These are phyloP conservation scores for Ophiostoma populinum DNA, from an alignment of 2,329 filamentous ascomycete genomes.

Conservation along the genomic window DNA sequence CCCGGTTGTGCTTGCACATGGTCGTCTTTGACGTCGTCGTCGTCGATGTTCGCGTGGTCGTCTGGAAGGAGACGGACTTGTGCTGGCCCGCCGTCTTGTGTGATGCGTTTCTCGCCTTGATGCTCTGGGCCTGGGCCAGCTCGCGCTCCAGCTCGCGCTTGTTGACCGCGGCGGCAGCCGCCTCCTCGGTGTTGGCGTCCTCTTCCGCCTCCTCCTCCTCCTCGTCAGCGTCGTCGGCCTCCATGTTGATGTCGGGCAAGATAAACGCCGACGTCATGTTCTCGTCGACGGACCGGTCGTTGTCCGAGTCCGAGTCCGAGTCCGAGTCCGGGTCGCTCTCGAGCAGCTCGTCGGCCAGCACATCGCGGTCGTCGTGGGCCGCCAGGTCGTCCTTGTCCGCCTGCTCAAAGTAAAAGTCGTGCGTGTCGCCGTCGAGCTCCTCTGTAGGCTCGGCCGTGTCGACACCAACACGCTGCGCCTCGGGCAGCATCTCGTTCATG, in stretches of 20 bases:
- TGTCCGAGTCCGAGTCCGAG: slow-evolving; percentile 4
- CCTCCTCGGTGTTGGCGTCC: background rate
- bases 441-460: slow-evolving; percentile 2
- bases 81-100: slow-evolving; percentile 1
- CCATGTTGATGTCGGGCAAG: slow-evolving; percentile 12
- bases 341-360: background rate
- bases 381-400: background rate
- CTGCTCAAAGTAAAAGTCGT: slow-evolving; percentile 3
- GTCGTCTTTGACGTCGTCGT: background rate
- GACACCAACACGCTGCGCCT: slow-evolving; percentile 3
- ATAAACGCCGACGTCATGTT: slow-evolving; percentile 15
- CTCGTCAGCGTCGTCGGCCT: slow-evolving; percentile 3
- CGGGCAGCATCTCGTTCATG: slow-evolving; percentile 8
- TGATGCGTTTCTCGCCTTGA: background rate
- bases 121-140: slow-evolving; percentile 1
- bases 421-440: slow-evolving; percentile 3
- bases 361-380: background rate
- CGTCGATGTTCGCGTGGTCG: background rate
- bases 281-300: slow-evolving; percentile 10
- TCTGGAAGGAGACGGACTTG: slow-evolving; percentile 8
- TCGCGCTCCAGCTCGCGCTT: slow-evolving; percentile 3
- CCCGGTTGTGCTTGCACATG: slow-evolving; percentile 9
- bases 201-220: background rate
- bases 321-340: slow-evolving; percentile 4
- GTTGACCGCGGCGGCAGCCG: background rate